A percentile compares a stretch with the other conserved stretches of the same genome.
Conservation (phyloP, 148 eudicot species). For the Euryodendron excelsum region DNA sequence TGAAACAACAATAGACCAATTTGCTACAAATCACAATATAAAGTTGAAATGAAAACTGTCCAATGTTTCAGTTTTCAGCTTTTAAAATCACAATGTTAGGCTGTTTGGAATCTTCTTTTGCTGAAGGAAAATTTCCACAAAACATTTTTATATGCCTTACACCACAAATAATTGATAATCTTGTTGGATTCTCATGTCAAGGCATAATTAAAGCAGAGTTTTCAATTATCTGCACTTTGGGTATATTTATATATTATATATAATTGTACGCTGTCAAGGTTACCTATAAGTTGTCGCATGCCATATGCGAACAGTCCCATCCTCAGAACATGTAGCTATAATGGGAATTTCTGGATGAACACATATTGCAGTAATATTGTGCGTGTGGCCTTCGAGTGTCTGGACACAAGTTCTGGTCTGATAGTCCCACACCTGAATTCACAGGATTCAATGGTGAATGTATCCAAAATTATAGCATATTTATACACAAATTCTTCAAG, state of each 20-base stretch:
- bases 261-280: background rate
- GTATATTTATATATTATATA: no score
- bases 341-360: conserved; percentile 74
- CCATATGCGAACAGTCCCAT: conserved; percentile 71
- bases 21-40: no score
- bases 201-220: background rate
- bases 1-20: no score
- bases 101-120: no score
- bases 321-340: conserved; percentile 78
- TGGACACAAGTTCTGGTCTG: conserved; percentile 67
- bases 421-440: conserved; percentile 74
- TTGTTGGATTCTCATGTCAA: no score
- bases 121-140: no score
- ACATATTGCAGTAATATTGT: conserved; percentile 72
- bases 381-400: conserved; percentile 78
- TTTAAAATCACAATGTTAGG: no score
- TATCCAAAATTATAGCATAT: background rate
- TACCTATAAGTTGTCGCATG: conserved; percentile 67
- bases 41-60: background rate
- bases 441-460: background rate
- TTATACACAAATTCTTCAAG: background rate
- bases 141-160: no score
- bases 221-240: background rate
- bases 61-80: no score
- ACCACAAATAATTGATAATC: no score